Conservation (phyloP, 805 yeast species). For the Metschnikowia peoriensis region DNA sequence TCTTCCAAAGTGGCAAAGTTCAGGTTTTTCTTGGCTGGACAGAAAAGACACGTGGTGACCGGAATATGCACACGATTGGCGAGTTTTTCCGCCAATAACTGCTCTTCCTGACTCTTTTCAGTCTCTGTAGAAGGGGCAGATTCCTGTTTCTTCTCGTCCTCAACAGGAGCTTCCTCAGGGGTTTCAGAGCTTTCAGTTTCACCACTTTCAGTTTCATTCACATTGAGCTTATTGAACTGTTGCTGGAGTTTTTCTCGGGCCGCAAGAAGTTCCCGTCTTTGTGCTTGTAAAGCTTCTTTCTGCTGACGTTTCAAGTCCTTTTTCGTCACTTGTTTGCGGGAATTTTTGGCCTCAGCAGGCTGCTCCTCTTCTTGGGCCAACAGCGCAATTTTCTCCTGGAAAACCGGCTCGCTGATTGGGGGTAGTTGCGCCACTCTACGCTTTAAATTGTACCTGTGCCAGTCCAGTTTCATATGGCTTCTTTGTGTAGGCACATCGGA, state of each 20-base stretch:
- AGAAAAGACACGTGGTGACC: constrained; percentile 50
- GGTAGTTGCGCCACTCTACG: constrained; percentile 40
- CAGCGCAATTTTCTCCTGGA: constrained; percentile 23
- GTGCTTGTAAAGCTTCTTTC: constrained; percentile 48
- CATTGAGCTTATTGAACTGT: constrained; percentile 2
- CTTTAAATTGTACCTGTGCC: constrained; percentile 47
- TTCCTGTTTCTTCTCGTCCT: neutral
- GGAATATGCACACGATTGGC: constrained; percentile 48
- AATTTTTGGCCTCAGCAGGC: constrained; percentile 6
- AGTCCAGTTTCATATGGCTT: constrained; percentile 44
- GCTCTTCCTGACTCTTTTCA: constrained; percentile 37
- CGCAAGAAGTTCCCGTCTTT: constrained; percentile 44
- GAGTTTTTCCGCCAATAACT: constrained; percentile 44
- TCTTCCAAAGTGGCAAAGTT: constrained; percentile 39
- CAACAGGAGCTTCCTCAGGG: neutral
- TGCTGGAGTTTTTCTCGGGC: constrained; percentile 21
- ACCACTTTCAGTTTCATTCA: neutral
- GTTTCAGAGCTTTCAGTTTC: neutral
- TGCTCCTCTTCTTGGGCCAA: constrained; percentile 21
- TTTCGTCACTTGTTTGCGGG: constrained; percentile 38
- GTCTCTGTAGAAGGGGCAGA: constrained; percentile 3
- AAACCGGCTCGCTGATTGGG: constrained; percentile 24
- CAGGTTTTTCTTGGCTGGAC: constrained; percentile 36
- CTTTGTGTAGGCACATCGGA: constrained; percentile 39
- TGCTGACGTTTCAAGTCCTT: constrained; percentile 51